These are phyloP conservation scores for Lentinula sp. DNA, from an alignment of 768 basidiomycete genomes.

Conservation along the genomic window DNA sequence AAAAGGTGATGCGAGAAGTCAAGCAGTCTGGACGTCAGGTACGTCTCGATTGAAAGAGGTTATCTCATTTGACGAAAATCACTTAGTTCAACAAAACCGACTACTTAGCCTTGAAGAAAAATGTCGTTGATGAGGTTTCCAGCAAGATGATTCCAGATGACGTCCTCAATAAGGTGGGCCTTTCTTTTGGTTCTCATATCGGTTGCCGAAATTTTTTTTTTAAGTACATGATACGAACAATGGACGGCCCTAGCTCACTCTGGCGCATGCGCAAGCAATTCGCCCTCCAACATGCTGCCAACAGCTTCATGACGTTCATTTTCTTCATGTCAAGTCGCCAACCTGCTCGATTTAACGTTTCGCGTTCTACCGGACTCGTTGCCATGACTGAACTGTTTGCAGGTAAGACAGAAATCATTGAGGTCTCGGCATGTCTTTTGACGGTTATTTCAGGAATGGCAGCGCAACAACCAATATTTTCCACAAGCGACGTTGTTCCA, in stretches of 20 bases:
- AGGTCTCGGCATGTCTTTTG: not conserved
- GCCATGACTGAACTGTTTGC: conserved; percentile 93
- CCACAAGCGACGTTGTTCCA: conserved; percentile 82
- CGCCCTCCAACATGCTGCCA: conserved; percentile 80
- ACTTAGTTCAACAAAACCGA: conserved; percentile 55
- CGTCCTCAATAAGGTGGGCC: conserved; percentile 71
- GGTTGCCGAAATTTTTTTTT: not conserved
- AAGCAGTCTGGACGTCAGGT: conserved; percentile 43
- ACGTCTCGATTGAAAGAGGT: not conserved
- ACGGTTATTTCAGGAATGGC: conserved; percentile 28
- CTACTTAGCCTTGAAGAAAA: conserved; percentile 68
- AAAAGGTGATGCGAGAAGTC: conserved; percentile 59
- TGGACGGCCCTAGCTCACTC: conserved; percentile 76
- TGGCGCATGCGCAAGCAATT: conserved; percentile 99
- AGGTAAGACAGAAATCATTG: conserved; percentile 33
- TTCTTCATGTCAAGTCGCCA: conserved; percentile 79
- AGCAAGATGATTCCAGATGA: conserved; percentile 88
- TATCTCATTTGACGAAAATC: not conserved
- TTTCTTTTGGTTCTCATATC: conserved; percentile 1
- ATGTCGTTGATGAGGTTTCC: conserved; percentile 83
- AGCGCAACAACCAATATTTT: conserved; percentile 51
- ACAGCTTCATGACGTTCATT: conserved; percentile 88
- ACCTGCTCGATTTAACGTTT: conserved; percentile 83
- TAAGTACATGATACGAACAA: conserved; percentile 88
- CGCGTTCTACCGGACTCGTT: conserved; percentile 83